These are phyloP conservation scores for Fragaria vesca DNA, from an alignment of 306 rosid species.

Conservation along the genomic window DNA sequence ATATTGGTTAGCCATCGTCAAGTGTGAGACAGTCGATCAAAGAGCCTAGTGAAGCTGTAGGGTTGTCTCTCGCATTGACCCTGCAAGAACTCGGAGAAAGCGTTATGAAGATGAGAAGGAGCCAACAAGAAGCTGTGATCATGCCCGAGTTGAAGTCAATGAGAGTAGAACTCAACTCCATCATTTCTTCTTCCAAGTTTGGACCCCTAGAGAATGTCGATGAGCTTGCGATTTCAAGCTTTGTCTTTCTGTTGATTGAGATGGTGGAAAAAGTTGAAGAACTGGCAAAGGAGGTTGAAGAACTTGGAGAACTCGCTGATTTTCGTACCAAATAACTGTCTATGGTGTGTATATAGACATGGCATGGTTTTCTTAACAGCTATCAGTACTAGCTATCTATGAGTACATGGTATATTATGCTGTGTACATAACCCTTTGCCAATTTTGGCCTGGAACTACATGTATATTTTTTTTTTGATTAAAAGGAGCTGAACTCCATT, in stretches of 20 bases:
- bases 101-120: constrained; percentile 53
- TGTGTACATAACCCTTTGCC: constrained; percentile 7
- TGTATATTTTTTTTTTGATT: not conserved
- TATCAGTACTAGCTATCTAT: not conserved
- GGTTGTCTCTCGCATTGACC: constrained; percentile 40
- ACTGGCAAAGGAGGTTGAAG: constrained; percentile 53
- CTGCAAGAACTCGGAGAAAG: constrained; percentile 71
- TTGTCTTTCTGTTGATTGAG: constrained; percentile 47
- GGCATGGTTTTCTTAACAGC: not conserved
- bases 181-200: constrained; percentile 32
- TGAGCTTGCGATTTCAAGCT: constrained; percentile 47
- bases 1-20: constrained; percentile 33
- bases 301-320: constrained; percentile 55
- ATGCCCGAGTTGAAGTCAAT: constrained; percentile 46
- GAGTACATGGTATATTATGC: constrained; percentile 5
- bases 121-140: constrained; percentile 33
- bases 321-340: constrained; percentile 31
- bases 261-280: constrained; percentile 60
- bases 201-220: constrained; percentile 37
- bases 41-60: constrained; percentile 51
- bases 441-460: constrained; percentile 2
- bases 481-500: no score
- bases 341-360: not conserved
- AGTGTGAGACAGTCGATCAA: constrained; percentile 27
- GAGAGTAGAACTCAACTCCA: constrained; percentile 41